These are phyloP conservation scores for Gloeophyllum trabeum DNA, from an alignment of 768 basidiomycete species.

Conservation along the genomic window DNA sequence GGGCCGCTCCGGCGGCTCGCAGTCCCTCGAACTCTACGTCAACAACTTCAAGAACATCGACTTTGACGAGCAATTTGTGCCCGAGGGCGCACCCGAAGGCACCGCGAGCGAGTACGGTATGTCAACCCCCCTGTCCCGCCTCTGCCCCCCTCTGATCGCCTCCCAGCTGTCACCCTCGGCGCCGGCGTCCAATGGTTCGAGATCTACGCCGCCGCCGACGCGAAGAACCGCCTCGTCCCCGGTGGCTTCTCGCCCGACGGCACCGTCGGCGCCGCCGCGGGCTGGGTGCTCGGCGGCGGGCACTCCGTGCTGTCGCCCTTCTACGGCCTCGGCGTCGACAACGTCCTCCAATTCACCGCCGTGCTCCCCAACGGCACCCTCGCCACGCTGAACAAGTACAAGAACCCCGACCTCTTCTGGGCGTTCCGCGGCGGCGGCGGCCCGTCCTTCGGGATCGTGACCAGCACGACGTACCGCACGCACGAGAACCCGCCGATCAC, in stretches of 20 bases:
- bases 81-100: too few relatives aligned
- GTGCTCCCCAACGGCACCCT: background rate
- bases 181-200: background rate
- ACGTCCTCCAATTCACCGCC: background rate
- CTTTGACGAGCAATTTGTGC: too few relatives aligned
- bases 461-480: too few relatives aligned
- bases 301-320: background rate
- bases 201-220: background rate
- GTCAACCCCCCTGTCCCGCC: too few relatives aligned
- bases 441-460: too few relatives aligned
- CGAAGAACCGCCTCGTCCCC: background rate
- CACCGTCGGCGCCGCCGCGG: background rate
- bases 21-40: too few relatives aligned
- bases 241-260: background rate
- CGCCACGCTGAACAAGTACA: background rate
- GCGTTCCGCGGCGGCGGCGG: slow-evolving; percentile 1
- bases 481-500: too few relatives aligned
- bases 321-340: background rate
- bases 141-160: too few relatives aligned
- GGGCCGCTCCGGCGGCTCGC: too few relatives aligned
- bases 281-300: background rate
- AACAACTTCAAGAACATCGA: too few relatives aligned
- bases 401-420: slow-evolving; percentile 5
- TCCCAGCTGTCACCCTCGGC: background rate
- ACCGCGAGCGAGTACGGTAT: too few relatives aligned